These are phyloP conservation scores for Poteriospumella lacustris DNA, from an alignment of 108 stramenopile genomes.

Conservation along the genomic window DNA sequence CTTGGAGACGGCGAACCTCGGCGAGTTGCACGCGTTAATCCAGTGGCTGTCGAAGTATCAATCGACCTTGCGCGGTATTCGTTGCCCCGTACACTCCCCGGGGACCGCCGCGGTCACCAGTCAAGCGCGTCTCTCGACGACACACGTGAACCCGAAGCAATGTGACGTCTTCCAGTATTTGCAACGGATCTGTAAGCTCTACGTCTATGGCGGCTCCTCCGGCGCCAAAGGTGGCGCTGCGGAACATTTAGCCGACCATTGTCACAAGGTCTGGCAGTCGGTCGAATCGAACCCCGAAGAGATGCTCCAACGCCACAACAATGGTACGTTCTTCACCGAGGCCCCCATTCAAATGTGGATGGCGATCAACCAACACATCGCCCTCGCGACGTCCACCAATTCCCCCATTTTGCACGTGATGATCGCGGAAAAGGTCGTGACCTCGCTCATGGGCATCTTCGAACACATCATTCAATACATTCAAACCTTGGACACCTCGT, in stretches of 20 bases:
- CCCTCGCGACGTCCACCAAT: not conserved
- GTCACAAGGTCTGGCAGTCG: not conserved
- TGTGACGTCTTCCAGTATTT: not conserved
- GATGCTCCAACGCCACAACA: not conserved
- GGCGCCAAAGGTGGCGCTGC: conserved; percentile 17
- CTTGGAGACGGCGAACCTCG: not conserved
- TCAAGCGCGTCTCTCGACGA: not conserved
- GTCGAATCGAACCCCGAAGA: not conserved
- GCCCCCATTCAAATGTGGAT: conserved; percentile 5
- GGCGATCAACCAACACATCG: conserved; percentile 11
- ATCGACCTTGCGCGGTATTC: not conserved
- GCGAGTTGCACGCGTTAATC: conserved; percentile 6
- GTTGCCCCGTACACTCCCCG: not conserved
- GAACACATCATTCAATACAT: not conserved
- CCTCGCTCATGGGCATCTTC: not conserved
- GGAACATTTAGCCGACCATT: not conserved
- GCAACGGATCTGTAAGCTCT: not conserved
- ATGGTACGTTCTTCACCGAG: conserved; percentile 3
- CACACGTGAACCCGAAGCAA: not conserved
- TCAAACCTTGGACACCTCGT: not conserved
- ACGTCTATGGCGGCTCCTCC: conserved; percentile 5
- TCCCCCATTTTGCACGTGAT: conserved; percentile 11
- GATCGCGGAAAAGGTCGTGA: conserved; percentile 5
- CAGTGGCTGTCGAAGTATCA: conserved; percentile 8
- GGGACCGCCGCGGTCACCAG: no score